A percentile compares a stretch with the other conserved stretches of the same genome.
Evolutionary conservation across 805 yeast genomes (phyloP).

Genomic region (Barnettozyma wickerhamii): DNA sequence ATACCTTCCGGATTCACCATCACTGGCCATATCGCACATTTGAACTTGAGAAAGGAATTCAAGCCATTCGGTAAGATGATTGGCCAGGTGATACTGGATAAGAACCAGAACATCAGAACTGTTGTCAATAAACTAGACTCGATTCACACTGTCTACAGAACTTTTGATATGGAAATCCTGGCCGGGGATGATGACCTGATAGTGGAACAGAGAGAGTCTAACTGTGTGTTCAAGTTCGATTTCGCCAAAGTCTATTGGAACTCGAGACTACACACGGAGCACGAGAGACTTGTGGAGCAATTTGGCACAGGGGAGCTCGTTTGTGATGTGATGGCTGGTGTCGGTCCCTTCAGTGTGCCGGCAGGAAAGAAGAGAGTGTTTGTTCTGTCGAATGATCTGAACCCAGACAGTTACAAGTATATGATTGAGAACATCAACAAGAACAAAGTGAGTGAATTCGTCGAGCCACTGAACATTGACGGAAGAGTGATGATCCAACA

Average conservation of each 20-base stretch:
- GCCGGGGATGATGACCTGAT: constrained; percentile 77
- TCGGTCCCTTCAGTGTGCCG: constrained; percentile 97
- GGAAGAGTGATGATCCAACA: constrained; percentile 75
- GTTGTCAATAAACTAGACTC: constrained; percentile 90
- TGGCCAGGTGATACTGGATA: constrained; percentile 88
- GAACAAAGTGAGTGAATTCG: constrained; percentile 61
- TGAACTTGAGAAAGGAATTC: constrained; percentile 79
- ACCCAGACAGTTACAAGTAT: constrained; percentile 78
- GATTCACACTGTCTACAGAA: constrained; percentile 83
- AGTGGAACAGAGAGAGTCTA: constrained; percentile 85
- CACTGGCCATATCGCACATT: constrained; percentile 94
- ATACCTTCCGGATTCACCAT: constrained; percentile 88
- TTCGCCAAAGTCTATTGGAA: constrained; percentile 97
- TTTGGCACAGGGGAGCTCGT: constrained; percentile 69
- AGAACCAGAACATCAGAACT: constrained; percentile 65
- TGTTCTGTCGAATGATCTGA: constrained; percentile 89
- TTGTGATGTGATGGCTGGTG: constrained; percentile 97
- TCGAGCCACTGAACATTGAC: constrained; percentile 64
- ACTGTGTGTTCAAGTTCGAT: constrained; percentile 77
- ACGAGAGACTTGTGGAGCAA: constrained; percentile 64
- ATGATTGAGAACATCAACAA: constrained; percentile 56
- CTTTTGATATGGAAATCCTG: constrained; percentile 88
- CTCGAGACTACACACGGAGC: constrained; percentile 91
- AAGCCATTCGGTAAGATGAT: constrained; percentile 76
- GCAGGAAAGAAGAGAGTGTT: constrained; percentile 81